Percentiles rank a stretch among this genome's conserved stretches.
phyloP scores from a whole-genome alignment of 176 grass and related monocot genomes.

The Microstegium vimineum region DNA sequence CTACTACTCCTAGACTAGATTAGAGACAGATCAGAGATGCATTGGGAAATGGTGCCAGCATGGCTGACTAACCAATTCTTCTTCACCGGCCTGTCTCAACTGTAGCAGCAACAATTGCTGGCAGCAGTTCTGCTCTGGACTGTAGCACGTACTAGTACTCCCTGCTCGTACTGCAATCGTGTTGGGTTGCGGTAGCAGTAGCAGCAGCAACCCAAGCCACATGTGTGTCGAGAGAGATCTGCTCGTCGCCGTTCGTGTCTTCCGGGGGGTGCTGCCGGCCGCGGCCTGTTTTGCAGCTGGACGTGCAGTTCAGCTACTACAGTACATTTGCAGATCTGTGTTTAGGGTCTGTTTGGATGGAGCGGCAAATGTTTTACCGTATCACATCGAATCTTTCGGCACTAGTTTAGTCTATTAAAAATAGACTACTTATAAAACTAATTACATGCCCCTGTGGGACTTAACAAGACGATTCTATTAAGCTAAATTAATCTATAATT shows the following conservation, averaged over 20 bases:
- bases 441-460: too few relatives aligned
- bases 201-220: neutral
- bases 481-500: too few relatives aligned
- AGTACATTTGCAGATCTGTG: conserved; percentile 21
- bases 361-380: too few relatives aligned
- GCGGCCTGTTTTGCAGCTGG: conserved; percentile 5
- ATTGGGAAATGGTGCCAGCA: conserved; percentile 7
- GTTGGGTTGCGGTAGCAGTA: neutral
- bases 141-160: neutral
- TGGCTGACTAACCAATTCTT: neutral
- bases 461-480: too few relatives aligned
- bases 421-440: too few relatives aligned
- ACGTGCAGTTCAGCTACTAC: neutral
- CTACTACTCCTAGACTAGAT: neutral
- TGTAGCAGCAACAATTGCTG: neutral
- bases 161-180: neutral
- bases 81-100: neutral
- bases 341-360: too few relatives aligned
- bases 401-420: too few relatives aligned
- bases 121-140: neutral
- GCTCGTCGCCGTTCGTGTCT: conserved; percentile 21
- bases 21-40: conserved; percentile 3
- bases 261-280: conserved; percentile 16
- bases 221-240: neutral
- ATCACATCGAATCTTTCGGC: too few relatives aligned